phyloP scores from a whole-genome alignment of 2,329 filamentous ascomycete genomes.

The Claviceps cyperi region DNA sequence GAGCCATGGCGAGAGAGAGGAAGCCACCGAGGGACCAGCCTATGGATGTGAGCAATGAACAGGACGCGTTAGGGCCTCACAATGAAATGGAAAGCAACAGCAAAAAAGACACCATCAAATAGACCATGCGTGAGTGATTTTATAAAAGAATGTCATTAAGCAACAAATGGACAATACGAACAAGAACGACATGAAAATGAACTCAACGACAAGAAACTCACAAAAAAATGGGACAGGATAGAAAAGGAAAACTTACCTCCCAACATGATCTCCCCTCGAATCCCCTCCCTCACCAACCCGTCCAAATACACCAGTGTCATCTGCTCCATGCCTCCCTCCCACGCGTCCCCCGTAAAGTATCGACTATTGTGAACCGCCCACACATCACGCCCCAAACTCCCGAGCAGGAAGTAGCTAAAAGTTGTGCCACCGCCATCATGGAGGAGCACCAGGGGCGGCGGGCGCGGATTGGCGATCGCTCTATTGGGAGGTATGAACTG shows the following conservation, averaged over 20 bases:
- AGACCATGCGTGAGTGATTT: too few relatives aligned
- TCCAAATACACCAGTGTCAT: constrained; percentile 16
- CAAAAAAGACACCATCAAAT: neutral
- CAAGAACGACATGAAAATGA: too few relatives aligned
- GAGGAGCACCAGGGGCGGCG: constrained; percentile 15
- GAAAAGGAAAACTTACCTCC: constrained; percentile 9
- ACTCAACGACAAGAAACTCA: too few relatives aligned
- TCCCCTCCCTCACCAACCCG: constrained; percentile 11
- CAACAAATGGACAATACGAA: too few relatives aligned
- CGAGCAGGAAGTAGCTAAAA: constrained; percentile 16
- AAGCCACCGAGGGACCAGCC: constrained; percentile 19
- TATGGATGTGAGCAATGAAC: constrained; percentile 1
- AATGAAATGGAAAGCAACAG: neutral
- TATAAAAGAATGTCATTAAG: too few relatives aligned
- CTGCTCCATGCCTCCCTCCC: constrained; percentile 16
- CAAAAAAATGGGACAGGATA: too few relatives aligned
- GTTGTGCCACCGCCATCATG: constrained; percentile 19
- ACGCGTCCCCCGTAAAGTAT: constrained; percentile 12
- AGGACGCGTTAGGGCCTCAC: neutral
- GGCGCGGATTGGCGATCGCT: constrained; percentile 4
- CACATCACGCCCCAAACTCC: constrained; percentile 14
- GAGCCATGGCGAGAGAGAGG: constrained; percentile 13
- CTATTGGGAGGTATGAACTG: constrained; percentile 10
- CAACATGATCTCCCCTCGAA: constrained; percentile 14
- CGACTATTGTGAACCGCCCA: constrained; percentile 18